These are phyloP conservation scores for Emericellopsis terricola DNA, from an alignment of 495 filamentous ascomycete genomes.

Conservation along the genomic window DNA sequence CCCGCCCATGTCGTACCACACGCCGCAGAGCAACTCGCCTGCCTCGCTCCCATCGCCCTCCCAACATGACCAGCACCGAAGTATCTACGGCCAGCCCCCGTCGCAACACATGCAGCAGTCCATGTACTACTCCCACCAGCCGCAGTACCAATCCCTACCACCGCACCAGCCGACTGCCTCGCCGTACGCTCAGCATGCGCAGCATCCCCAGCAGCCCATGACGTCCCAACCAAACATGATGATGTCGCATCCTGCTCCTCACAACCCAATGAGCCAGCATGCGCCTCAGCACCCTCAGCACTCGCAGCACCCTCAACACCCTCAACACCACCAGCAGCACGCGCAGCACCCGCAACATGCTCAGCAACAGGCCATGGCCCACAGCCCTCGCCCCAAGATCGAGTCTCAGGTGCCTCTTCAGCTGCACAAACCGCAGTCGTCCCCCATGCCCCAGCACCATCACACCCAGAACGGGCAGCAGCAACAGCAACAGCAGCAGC, in stretches of 20 bases:
- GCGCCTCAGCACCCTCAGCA: constrained; percentile 23
- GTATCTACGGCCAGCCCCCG: constrained; percentile 64
- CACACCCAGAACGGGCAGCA: neutral
- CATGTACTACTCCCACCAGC: constrained; percentile 46
- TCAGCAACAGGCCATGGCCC: constrained; percentile 32
- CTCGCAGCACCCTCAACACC: constrained; percentile 30
- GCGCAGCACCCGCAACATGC: constrained; percentile 25
- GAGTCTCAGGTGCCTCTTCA: constrained; percentile 34
- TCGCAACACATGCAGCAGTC: constrained; percentile 62
- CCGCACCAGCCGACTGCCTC: constrained; percentile 44
- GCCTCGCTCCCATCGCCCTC: constrained; percentile 89
- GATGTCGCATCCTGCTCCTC: constrained; percentile 36
- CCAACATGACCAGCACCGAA: constrained; percentile 72
- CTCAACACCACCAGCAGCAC: constrained; percentile 26
- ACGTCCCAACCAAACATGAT: constrained; percentile 34
- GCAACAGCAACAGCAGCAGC: constrained; percentile 14
- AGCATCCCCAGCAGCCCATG: constrained; percentile 43
- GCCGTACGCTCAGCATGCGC: constrained; percentile 59
- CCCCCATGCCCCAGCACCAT: constrained; percentile 2
- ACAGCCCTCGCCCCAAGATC: constrained; percentile 46
- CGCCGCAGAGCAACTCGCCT: constrained; percentile 87
- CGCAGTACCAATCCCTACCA: constrained; percentile 55
- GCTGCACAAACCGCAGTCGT: constrained; percentile 34
- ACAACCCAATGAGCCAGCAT: constrained; percentile 30
- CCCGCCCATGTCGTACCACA: constrained; percentile 81